A percentile compares a stretch with the other conserved stretches of the same genome.
Evolutionary conservation across 805 yeast species (phyloP).

Genomic region (Kazachstania martiniae): DNA sequence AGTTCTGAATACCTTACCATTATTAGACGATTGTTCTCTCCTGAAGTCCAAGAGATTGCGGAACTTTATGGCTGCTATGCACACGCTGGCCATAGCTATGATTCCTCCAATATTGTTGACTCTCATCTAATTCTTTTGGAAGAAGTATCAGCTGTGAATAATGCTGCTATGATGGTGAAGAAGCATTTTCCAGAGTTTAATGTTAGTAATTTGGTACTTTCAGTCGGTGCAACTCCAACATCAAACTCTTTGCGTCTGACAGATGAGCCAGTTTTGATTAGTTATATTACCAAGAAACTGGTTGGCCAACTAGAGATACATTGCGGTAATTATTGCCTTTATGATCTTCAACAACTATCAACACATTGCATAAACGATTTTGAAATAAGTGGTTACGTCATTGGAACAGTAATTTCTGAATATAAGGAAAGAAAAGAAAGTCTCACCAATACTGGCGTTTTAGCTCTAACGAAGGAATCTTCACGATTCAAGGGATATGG

Average conservation of each 20-base stretch:
- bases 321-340: conserved; percentile 70
- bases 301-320: conserved; percentile 51
- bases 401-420: conserved; percentile 48
- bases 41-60: conserved; percentile 26
- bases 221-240: conserved; percentile 80
- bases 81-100: conserved; percentile 72
- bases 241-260: conserved; percentile 40
- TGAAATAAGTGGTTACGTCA: conserved; percentile 40
- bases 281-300: conserved; percentile 13
- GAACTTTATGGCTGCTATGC: conserved; percentile 59
- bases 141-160: conserved; percentile 47
- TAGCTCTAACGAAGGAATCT: conserved; percentile 60
- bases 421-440: conserved; percentile 48
- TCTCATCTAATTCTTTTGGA: conserved; percentile 41
- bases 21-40: too few species aligned
- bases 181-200: conserved; percentile 24
- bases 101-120: conserved; percentile 32
- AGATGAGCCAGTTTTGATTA: conserved; percentile 4
- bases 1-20: too few species aligned
- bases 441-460: conserved; percentile 61
- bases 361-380: conserved; percentile 44
- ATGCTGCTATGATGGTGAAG: conserved; percentile 34
- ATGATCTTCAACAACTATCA: conserved; percentile 69
- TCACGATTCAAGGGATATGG: conserved; percentile 50
- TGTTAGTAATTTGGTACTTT: conserved; percentile 35